Base-by-base conservation (phyloP, 2,329 filamentous ascomycete species). In the Cephalotrichum gorgonifer region DNA sequence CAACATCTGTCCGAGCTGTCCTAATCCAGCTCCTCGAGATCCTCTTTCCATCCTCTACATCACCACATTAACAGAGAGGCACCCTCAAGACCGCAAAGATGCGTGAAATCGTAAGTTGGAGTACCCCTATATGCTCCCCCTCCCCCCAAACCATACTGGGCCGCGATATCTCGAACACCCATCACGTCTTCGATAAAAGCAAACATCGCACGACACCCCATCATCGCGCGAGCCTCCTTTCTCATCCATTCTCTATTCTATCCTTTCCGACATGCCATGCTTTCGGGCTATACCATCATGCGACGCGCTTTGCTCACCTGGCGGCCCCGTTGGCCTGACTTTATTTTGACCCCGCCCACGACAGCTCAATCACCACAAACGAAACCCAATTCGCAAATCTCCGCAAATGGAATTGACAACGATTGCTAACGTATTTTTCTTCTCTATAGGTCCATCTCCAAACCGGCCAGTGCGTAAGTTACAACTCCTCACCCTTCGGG, bases 391-490 rank as follows among this genome's bases (percentile, higher is more conserved):
- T n/a, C 33, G 33, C 33, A 15, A n/a, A 38, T n/a, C 33, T 15
- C 33, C 33, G 9, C 33, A 3, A 38, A 4, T n/a, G 12, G 44
- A 17, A 25, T 31, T 26, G 20, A n/a, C 11, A 25, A 26, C 14
- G 20, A 64, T 64, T 61, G 72, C 82, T 86, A 75, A 83, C 79
- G 65, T 55, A 57, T 53, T 55, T 66, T 64, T 71, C 70, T 64
- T 64, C 75, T 66, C 88, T 64, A 78, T 67, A 97, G 91, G 91
- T 97, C 75, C 93, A 98, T 76, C 89, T 98, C 64, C 93, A 98
- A 79, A 98, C 93, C 81, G 93, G 93, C 74, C 93, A 98, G 84
- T 97, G 93, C 79, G 91, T 96, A 75, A 74, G 74, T 76, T 50
- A 26, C 22, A 44, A 26, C 17, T 41, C 31, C 27, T 33, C 6